Percentiles rank a stretch among this genome's conserved stretches.
These are phyloP conservation scores for Ceratonia siliqua DNA, from an alignment of 306 rosid species.

Conservation along the genomic window DNA sequence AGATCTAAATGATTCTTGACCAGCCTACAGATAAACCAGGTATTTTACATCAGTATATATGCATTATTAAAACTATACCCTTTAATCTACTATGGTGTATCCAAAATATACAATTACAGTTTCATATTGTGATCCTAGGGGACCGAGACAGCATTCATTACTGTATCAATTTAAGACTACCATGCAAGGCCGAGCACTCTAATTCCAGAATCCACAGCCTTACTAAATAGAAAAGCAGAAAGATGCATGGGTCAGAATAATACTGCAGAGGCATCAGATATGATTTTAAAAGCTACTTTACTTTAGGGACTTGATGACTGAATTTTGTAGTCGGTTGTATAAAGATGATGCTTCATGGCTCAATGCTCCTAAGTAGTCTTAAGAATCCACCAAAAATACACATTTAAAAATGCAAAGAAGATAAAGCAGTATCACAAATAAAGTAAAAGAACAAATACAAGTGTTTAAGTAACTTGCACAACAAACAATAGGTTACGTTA, in stretches of 20 bases:
- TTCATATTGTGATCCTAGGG: not conserved
- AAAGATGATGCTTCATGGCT: not conserved
- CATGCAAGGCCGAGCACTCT: slow-evolving; percentile 7
- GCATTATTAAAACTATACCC: slow-evolving; percentile 1
- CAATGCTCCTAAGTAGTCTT: not conserved
- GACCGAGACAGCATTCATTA: not conserved
- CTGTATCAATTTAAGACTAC: not conserved
- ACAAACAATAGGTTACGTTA: not conserved
- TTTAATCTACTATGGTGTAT: not conserved
- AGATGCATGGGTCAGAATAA: not conserved
- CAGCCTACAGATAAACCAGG: slow-evolving; percentile 66
- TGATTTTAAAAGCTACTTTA: slow-evolving; percentile 8
- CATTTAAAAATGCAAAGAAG: not conserved
- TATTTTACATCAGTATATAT: slow-evolving; percentile 28
- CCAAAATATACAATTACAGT: not conserved
- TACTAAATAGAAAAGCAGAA: not conserved
- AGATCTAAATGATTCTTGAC: slow-evolving; percentile 97
- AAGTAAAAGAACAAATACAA: not conserved
- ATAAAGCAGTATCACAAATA: slow-evolving; percentile 9
- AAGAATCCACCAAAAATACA: not conserved
- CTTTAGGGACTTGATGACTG: not conserved
- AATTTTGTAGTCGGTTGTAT: not conserved
- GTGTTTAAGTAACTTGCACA: not conserved
- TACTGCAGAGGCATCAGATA: not conserved
- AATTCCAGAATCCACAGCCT: slow-evolving; percentile 12